Percentiles rank a stretch among this genome's conserved stretches.
These are phyloP conservation scores for Hyphopichia homilentoma DNA, from an alignment of 805 yeast species.

Conservation along the genomic window DNA sequence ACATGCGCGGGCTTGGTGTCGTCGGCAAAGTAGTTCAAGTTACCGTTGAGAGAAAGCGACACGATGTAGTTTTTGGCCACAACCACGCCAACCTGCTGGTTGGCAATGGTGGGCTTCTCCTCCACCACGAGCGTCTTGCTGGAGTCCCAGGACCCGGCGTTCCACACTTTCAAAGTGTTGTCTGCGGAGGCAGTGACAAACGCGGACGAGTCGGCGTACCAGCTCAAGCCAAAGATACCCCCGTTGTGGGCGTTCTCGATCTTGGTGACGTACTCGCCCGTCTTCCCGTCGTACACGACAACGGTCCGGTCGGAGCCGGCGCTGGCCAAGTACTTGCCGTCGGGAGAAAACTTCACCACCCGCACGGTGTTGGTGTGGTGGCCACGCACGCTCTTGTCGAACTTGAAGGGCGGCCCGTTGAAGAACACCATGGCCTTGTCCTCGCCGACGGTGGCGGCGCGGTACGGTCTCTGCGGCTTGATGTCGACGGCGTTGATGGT, in stretches of 20 bases:
- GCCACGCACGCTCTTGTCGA: constrained; percentile 65
- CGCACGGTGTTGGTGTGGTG: constrained; percentile 75
- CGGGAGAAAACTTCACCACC: constrained; percentile 79
- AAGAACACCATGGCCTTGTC: constrained; percentile 81
- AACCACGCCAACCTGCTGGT: constrained; percentile 79
- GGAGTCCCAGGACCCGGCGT: constrained; percentile 33
- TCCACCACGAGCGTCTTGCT: constrained; percentile 45
- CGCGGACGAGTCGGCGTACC: constrained; percentile 51
- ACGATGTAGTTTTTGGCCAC: constrained; percentile 58
- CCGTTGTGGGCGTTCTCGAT: constrained; percentile 61
- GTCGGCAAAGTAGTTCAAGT: constrained; percentile 56
- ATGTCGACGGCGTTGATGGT: constrained; percentile 80
- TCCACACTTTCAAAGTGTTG: constrained; percentile 65
- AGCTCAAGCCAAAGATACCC: constrained; percentile 75
- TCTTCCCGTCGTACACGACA: constrained; percentile 79
- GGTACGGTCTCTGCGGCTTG: constrained; percentile 81
- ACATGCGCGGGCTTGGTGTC: constrained; percentile 30
- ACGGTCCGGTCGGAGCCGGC: constrained; percentile 84
- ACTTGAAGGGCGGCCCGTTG: constrained; percentile 93
- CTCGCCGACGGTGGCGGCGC: constrained; percentile 91
- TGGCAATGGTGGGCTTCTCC: constrained; percentile 43
- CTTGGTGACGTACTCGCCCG: constrained; percentile 67
- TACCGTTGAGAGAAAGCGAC: constrained; percentile 70
- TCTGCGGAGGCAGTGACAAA: constrained; percentile 88
- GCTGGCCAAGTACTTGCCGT: constrained; percentile 69